phyloP scores from a whole-genome alignment of 805 yeast species.

The Zygosaccharomyces rouxii region DNA sequence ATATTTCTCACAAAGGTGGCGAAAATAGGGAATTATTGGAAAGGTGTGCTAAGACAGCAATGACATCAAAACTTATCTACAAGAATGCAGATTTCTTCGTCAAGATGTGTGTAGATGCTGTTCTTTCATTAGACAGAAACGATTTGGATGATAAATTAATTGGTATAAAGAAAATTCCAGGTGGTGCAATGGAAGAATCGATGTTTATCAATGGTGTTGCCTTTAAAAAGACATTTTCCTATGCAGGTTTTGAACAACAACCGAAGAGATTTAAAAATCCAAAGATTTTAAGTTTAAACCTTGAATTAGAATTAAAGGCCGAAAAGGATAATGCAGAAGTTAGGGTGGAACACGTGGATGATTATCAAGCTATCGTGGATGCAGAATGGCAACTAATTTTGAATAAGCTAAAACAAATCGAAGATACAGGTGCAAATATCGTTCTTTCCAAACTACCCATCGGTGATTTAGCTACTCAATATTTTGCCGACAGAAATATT shows the following conservation, averaged over 20 bases:
- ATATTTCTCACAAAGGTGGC: constrained; percentile 47
- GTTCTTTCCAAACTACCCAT: constrained; percentile 93
- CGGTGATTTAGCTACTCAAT: constrained; percentile 98
- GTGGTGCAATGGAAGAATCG: constrained; percentile 95
- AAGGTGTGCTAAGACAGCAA: constrained; percentile 94
- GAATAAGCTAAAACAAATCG: constrained; percentile 78
- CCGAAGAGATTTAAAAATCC: constrained; percentile 82
- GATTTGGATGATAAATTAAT: constrained; percentile 85
- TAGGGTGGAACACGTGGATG: constrained; percentile 86
- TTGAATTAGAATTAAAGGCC: constrained; percentile 93
- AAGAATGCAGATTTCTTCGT: constrained; percentile 87
- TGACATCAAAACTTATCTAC: constrained; percentile 91
- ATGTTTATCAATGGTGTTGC: constrained; percentile 90
- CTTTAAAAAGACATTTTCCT: constrained; percentile 92
- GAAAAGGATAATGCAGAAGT: constrained; percentile 99
- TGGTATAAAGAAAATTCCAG: constrained; percentile 92
- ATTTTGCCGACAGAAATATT: constrained; percentile 90
- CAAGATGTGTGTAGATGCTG: constrained; percentile 96
- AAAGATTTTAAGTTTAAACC: constrained; percentile 76
- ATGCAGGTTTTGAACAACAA: constrained; percentile 98
- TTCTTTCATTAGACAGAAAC: constrained; percentile 73
- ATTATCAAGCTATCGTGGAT: constrained; percentile 93
- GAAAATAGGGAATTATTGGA: constrained; percentile 67
- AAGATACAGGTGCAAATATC: constrained; percentile 82
- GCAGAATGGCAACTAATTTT: constrained; percentile 98